phyloP scores from a whole-genome alignment of 306 rosid species.

The Cucumis hystrix region DNA sequence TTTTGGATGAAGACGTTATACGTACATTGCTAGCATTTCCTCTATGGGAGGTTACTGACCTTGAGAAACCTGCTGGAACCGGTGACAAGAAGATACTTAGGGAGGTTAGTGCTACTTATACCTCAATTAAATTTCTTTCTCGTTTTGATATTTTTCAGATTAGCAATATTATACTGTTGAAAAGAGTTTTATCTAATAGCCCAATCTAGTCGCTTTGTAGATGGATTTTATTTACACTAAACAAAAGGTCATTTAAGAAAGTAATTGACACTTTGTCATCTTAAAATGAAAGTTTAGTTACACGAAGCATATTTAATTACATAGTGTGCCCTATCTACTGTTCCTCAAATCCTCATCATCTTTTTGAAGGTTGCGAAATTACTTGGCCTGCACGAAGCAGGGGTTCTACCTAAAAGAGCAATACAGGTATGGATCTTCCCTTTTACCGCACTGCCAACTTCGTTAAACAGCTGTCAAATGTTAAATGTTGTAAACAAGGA shows the following conservation, averaged over 20 bases:
- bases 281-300: neutral
- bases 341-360: neutral
- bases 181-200: neutral
- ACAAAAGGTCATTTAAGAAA: neutral
- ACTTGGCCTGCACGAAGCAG: conserved; percentile 85
- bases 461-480: neutral
- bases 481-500: neutral
- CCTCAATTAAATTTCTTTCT: neutral
- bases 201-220: neutral
- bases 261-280: neutral
- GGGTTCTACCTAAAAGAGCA: conserved; percentile 86
- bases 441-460: neutral
- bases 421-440: conserved; percentile 54
- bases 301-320: neutral
- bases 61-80: conserved; percentile 71
- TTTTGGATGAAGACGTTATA: conserved; percentile 91
- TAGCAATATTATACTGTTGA: neutral
- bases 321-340: neutral
- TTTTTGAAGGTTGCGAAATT: conserved; percentile 60
- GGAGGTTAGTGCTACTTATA: conserved; percentile 36
- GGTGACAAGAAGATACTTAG: conserved; percentile 92
- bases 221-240: neutral
- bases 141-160: neutral
- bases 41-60: conserved; percentile 83
- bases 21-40: conserved; percentile 52